Conservation (phyloP, 108 stramenopile genomes). For the Discostella stelligeroides region DNA sequence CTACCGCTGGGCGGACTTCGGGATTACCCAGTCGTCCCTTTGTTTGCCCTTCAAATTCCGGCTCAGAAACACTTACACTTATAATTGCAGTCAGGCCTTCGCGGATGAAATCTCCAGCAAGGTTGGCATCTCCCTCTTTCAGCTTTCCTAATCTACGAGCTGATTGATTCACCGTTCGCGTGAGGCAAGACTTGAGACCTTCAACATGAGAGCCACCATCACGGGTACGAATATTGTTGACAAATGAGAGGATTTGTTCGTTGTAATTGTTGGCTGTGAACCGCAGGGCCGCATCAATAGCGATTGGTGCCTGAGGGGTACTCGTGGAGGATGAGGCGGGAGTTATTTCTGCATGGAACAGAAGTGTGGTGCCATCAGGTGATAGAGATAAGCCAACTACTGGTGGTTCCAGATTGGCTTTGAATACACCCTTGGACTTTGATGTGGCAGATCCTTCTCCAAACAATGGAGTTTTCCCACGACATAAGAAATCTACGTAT, state of each 20-base stretch:
- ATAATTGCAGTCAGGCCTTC: slow-evolving; percentile 93
- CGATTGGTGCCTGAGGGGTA: slow-evolving; percentile 53
- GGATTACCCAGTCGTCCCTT: slow-evolving; percentile 96
- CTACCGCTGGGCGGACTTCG: slow-evolving; percentile 91
- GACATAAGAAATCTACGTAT: slow-evolving; percentile 84
- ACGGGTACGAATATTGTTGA: slow-evolving; percentile 92
- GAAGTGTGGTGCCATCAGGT: slow-evolving; percentile 42
- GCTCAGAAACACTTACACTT: slow-evolving; percentile 88
- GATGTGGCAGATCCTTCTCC: slow-evolving; percentile 30
- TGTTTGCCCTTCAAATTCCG: slow-evolving; percentile 97
- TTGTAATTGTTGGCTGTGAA: slow-evolving; percentile 92
- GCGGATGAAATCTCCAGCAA: slow-evolving; percentile 91
- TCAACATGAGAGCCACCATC: slow-evolving; percentile 97
- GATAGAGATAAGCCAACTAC: slow-evolving; percentile 32
- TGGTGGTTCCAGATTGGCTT: slow-evolving; percentile 10
- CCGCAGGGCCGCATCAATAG: slow-evolving; percentile 83
- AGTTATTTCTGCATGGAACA: slow-evolving; percentile 37
- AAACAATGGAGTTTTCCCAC: slow-evolving; percentile 81
- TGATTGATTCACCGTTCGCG: slow-evolving; percentile 82
- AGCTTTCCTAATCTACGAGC: slow-evolving; percentile 78
- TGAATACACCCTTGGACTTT: slow-evolving; percentile 33
- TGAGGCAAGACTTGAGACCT: slow-evolving; percentile 87
- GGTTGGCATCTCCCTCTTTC: slow-evolving; percentile 70
- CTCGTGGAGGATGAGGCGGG: slow-evolving; percentile 36
- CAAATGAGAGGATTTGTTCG: slow-evolving; percentile 89